Evolutionary conservation across 2,329 filamentous ascomycete genomes (phyloP), one percentile per base, ranked within the genome.

Genomic region (Mollisiaceae sp.): DNA sequence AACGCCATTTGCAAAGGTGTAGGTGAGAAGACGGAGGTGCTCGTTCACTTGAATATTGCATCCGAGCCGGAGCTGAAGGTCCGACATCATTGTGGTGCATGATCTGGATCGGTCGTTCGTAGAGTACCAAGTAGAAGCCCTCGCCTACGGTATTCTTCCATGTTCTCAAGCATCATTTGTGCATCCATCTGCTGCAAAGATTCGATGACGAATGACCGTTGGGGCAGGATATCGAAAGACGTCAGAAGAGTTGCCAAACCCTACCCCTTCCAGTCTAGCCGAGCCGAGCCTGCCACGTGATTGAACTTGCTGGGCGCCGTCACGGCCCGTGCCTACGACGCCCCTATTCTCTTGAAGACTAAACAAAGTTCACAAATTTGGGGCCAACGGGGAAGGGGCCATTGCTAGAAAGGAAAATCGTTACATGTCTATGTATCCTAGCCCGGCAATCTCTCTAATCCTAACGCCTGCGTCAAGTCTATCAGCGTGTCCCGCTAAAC

Each of bases 361-460:
- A 12, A 54, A 27, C 1, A 32, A 27, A 27, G 14, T 8, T 14
- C 22, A 14, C n/a, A 52, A 18, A 32, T 11, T 8, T 8, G 22
- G 11, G 11, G 24, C 24, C 1, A 14, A 18, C 22, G 22, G n/a
- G 18, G 14, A 54, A 54, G 50, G 5, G 12, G 32, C 6, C 11
- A 4, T 22, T 54, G 22, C 9, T 18, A 3, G 14, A 35, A 54
- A 32, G 18, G 50, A 27, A 32, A 6, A 18, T 54, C 50, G 15
- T 24, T 22, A 11, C 15, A 50, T 35, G 50, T 54, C 50, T 54
- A 54, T 20, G 24, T 54, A 54, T 54, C 50, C 50, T 27, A 18
- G 11, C 22, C 22, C 24, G 32, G 15, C 9, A 54, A 35, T 14
- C 22, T 32, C 11, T 54, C 50, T 35, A 54, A 6, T 54, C n/a